Base-by-base conservation (phyloP, 169 alveolate genomes). In the Besnoitia besnoiti region DNA sequence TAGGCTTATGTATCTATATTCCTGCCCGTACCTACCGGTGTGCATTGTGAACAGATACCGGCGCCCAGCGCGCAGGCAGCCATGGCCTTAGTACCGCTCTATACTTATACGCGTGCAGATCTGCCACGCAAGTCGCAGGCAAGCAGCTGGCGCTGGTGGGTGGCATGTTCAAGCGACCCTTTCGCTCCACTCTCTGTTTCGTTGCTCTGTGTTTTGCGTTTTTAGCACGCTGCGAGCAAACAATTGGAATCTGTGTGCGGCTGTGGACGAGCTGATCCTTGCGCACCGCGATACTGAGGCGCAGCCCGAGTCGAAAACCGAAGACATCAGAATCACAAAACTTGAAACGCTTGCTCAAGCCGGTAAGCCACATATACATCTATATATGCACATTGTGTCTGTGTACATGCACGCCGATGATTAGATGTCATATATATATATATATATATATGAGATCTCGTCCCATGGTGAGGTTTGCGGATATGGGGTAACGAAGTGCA, bases 191-290 rank as follows among this genome's bases (percentile, higher is more conserved):
- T 7, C 24, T 49, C 59, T 19, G n/a, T 55, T 16, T 5, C 67
- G 67, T 55, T 5, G n/a, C 24, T 55, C 24, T 55, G 67, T 16
- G 12, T 55, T 19, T n/a, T 55, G 7, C 24, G 12, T 27, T 42
- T 30, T 19, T 35, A 77, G 87, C 87, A 77, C 87, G 39, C 59
- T 77, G 61, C n/a, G 59, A 35, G 24, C 55, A 5, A 42, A 44
- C 87, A 42, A 77, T 55, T 77, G 59, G 61, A 42, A 77, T 24
- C 35, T 77, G 1, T 77, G 87, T 21, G 87, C 61, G n/a, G 59
- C 87, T 7, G 87, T 77, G 21, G 87, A 77, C 40, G 87, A 77
- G 40, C 40, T 77, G 87, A 77, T 77, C 30, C 49, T 77, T 55
- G 55, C 59, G 19, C 87, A 77, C 37, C 87, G 87, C 59, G 87